Evolutionary conservation across 495 filamentous ascomycete species (phyloP), one percentile per base, ranked within the genome.

Genomic region (Apiosordaria backusii): DNA sequence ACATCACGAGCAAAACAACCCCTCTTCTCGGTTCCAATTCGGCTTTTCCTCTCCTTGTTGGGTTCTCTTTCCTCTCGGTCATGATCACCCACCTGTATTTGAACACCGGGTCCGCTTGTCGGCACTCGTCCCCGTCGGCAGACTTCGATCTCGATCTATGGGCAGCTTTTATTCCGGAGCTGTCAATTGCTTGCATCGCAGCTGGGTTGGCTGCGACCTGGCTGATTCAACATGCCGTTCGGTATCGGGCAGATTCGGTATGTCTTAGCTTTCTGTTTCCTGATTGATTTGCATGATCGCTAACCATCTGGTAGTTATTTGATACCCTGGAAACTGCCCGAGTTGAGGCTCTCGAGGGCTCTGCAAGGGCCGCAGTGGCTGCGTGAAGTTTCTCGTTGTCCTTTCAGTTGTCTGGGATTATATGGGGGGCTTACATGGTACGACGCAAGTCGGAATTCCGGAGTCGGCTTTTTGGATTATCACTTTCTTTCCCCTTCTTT

Each of bases 151-250:
- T 4, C 5, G 10, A 10, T 35, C 10, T 5, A 10, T 35, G 29
- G 29, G 29, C 29, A 10, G 29, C 29, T 35, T 35, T 35, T 10
- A 27, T 70, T 7, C 35, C 60, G 1, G 15, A 63, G 57, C 45
- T 72, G 57, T 64, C 65, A 1, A 21, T 65, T 26, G 60, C 27
- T 4, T 70, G 63, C 24, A 53, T 67, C n/a, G 50, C 29, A 1
- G 58, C 57, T 1, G 70, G 70, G 1, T 40, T 68, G 21, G 5
- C 57, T 2, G 61, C 19, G 24, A 63, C 52, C 60, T 70, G 70
- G 70, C 18, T 67, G 6, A 66, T 62, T 24, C 53, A 50, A 23
- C 69, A 68, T 45, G 35, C 16, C 10, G 35, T 13, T 45, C 35
- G 16, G 35, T 45, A 18, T 45, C 35, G 35, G 35, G 35, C 5